phyloP scores from a whole-genome alignment of 345 rosid genomes.

The Geranium brycei region DNA sequence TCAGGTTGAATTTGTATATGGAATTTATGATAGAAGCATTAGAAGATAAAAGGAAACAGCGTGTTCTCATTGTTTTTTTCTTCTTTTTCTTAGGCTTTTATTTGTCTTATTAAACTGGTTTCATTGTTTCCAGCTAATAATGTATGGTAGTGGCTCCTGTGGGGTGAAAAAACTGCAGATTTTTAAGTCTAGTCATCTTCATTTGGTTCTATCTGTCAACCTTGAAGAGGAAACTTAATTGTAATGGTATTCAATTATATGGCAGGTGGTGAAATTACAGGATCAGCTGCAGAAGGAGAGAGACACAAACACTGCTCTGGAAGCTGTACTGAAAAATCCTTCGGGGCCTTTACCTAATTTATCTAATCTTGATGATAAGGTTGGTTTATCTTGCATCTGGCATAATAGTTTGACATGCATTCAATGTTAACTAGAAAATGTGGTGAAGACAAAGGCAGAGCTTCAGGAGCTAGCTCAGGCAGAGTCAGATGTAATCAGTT shows the following conservation, averaged over 20 bases:
- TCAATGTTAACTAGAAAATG: constrained; percentile 11
- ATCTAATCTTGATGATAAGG: constrained; percentile 45
- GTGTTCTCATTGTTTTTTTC: neutral
- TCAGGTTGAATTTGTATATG: neutral
- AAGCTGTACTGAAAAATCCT: constrained; percentile 43
- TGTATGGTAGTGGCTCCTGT: neutral
- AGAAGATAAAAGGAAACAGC: neutral
- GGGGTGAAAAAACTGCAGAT: neutral
- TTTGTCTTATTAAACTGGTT: no score
- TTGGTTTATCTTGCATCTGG: constrained; percentile 12
- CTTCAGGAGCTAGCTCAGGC: constrained; percentile 51
- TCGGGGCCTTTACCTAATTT: constrained; percentile 26
- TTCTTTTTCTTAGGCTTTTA: neutral
- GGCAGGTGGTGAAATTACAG: constrained; percentile 71
- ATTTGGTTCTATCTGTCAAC: neutral
- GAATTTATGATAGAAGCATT: neutral
- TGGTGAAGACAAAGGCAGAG: constrained; percentile 46
- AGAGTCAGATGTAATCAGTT: constrained; percentile 45
- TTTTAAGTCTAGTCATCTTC: no score
- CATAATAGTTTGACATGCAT: constrained; percentile 10
- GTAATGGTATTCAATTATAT: constrained; percentile 5
- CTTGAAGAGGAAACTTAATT: neutral
- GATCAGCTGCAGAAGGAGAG: constrained; percentile 67
- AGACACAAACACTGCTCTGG: constrained; percentile 47
- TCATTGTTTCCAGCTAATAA: neutral